Percentiles rank a stretch among this genome's conserved stretches.
Conservation (phyloP, 192 early-diverging fungal species). For the Backusella liffmaniae region DNA sequence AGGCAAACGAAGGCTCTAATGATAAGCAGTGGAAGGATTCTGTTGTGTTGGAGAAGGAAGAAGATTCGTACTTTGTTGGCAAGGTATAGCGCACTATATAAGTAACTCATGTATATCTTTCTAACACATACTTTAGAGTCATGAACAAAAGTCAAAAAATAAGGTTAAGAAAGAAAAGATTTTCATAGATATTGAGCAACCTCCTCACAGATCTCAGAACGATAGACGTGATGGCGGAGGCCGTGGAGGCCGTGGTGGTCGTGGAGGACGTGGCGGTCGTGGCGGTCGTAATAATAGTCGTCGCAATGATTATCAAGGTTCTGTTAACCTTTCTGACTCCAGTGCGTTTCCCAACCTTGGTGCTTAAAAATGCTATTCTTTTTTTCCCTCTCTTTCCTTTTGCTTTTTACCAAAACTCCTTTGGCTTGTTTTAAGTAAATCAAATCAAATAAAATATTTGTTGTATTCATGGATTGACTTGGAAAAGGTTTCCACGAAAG, state of each 20-base stretch:
- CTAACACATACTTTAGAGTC: not conserved
- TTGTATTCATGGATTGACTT: not conserved
- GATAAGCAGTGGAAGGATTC: slow-evolving; percentile 77
- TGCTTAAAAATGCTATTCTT: not conserved
- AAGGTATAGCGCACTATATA: slow-evolving; percentile 46
- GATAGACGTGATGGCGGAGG: not conserved
- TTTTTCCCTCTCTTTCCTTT: not conserved
- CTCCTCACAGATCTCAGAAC: not conserved
- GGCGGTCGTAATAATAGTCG: not conserved
- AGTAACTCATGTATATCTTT: not conserved
- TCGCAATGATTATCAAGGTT: slow-evolving; percentile 3
- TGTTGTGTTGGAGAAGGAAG: slow-evolving; percentile 70
- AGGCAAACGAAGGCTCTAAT: slow-evolving; percentile 89
- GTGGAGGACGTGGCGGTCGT: not conserved
- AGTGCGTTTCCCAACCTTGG: slow-evolving; percentile 9
- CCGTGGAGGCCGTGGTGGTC: not conserved
- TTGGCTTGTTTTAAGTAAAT: not conserved
- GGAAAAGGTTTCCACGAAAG: not conserved
- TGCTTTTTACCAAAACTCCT: not conserved
- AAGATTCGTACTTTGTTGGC: slow-evolving; percentile 68
- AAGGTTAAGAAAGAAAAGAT: slow-evolving; percentile 19
- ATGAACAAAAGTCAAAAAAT: slow-evolving; percentile 2
- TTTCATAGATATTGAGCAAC: slow-evolving; percentile 10
- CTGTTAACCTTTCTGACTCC: slow-evolving; percentile 12
- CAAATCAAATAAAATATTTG: not conserved